These are phyloP conservation scores for Pseudozyma sp. DNA, from an alignment of 1,284 basidiomycete genomes.

Conservation along the genomic window DNA sequence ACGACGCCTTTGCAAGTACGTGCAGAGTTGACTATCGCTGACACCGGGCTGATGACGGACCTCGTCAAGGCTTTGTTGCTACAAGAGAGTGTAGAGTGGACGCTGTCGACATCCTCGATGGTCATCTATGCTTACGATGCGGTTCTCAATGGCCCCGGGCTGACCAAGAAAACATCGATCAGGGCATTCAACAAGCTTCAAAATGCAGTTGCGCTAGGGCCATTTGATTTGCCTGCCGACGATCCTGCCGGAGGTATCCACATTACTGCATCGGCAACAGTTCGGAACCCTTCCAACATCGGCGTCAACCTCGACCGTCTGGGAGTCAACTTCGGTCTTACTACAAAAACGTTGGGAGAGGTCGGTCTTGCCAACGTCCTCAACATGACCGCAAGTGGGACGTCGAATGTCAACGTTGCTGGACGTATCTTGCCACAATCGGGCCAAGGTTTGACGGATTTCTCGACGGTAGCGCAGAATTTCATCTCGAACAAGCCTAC, in stretches of 20 bases:
- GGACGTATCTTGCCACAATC: conserved; percentile 78
- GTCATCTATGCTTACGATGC: conserved; percentile 71
- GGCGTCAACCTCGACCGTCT: conserved; percentile 77
- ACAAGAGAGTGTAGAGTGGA: conserved; percentile 78
- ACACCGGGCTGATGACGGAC: conserved; percentile 74
- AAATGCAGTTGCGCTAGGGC: conserved; percentile 75
- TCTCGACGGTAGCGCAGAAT: conserved; percentile 78
- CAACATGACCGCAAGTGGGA: conserved; percentile 74
- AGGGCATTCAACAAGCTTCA: conserved; percentile 79
- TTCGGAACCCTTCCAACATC: conserved; percentile 81
- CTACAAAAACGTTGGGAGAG: conserved; percentile 74
- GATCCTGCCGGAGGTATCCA: conserved; percentile 80
- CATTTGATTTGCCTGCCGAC: conserved; percentile 79
- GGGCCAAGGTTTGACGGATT: conserved; percentile 72
- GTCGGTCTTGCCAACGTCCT: conserved; percentile 73
- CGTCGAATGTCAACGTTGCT: conserved; percentile 73
- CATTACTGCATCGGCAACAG: conserved; percentile 75
- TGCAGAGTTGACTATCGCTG: conserved; percentile 75
- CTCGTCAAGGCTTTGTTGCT: conserved; percentile 78
- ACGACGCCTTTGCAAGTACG: conserved; percentile 74
- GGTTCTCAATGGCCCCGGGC: conserved; percentile 73
- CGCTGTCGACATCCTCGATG: conserved; percentile 77
- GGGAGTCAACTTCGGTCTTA: conserved; percentile 75
- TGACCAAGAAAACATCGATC: conserved; percentile 75
- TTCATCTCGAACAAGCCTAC: conserved; percentile 79